A percentile compares a stretch with the other conserved stretches of the same genome.
Evolutionary conservation across 352 stramenopile genomes (phyloP).

Genomic region (Phytopythium ostracodes): DNA sequence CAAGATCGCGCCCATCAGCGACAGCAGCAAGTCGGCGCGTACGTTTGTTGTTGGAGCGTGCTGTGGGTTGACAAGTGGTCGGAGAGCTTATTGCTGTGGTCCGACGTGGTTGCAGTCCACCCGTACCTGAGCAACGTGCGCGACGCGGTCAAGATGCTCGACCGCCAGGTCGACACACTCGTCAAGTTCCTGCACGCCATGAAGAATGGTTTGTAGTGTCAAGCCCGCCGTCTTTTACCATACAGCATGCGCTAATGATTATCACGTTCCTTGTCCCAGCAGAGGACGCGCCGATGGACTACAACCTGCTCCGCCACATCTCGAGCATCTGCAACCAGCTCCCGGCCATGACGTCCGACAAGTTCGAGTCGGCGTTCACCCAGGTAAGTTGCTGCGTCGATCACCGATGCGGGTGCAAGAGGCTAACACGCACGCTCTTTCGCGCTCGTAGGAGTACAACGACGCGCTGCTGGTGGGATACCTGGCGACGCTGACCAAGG

Average conservation of each 20-base stretch:
- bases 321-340: conserved; percentile 85
- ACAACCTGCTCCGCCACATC: conserved; percentile 80
- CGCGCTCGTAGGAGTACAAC: conserved; percentile 60
- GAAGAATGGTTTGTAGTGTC: conserved; percentile 53
- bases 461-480: conserved; percentile 81
- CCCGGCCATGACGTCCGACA: conserved; percentile 66
- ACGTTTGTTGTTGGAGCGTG: conserved; percentile 12
- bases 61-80: neutral
- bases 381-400: conserved; percentile 28
- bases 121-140: conserved; percentile 75
- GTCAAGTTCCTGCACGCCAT: conserved; percentile 69
- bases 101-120: conserved; percentile 45
- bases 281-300: conserved; percentile 68
- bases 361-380: conserved; percentile 70
- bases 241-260: too few species aligned
- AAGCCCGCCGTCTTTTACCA: too few species aligned
- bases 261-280: neutral
- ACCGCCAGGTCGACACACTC: conserved; percentile 75
- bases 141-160: conserved; percentile 84
- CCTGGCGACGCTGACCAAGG: conserved; percentile 82
- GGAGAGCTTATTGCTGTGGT: neutral
- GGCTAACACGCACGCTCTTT: neutral
- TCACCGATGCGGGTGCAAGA: neutral
- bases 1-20: conserved; percentile 73
- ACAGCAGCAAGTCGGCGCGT: conserved; percentile 71